Evolutionary conservation across 2,329 filamentous ascomycete genomes (phyloP).

Genomic region (Neophaeococcomyces aloes): DNA sequence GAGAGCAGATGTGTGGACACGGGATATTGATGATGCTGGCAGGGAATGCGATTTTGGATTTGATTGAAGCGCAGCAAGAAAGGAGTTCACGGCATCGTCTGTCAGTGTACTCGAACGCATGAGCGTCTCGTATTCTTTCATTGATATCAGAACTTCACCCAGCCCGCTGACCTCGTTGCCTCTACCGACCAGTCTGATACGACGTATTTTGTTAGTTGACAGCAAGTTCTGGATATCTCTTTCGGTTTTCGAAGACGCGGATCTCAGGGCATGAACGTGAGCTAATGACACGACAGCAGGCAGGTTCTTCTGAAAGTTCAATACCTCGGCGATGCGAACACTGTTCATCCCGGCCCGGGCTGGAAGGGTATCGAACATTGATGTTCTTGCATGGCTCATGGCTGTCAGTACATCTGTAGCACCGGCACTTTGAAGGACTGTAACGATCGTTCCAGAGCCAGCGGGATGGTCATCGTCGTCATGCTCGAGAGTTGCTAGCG

Average conservation of each 20-base stretch:
- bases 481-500: constrained; percentile 19
- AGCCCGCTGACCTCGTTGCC: constrained; percentile 46
- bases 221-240: constrained; percentile 47
- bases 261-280: constrained; percentile 49
- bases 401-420: constrained; percentile 43
- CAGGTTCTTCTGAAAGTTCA: constrained; percentile 45
- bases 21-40: constrained; percentile 34
- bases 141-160: constrained; percentile 48
- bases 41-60: constrained; percentile 40
- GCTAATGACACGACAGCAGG: constrained; percentile 50
- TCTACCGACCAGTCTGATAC: constrained; percentile 46
- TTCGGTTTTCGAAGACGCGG: constrained; percentile 48
- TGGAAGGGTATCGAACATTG: constrained; percentile 49
- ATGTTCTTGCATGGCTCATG: constrained; percentile 41
- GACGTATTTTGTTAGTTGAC: constrained; percentile 41
- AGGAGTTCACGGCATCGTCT: constrained; percentile 12
- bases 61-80: constrained; percentile 31
- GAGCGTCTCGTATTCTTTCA: constrained; percentile 41
- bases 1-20: constrained; percentile 39
- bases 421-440: constrained; percentile 37
- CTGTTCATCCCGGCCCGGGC: constrained; percentile 52
- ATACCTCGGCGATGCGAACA: constrained; percentile 47
- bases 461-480: constrained; percentile 31
- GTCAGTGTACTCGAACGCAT: constrained; percentile 26
- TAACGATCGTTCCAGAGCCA: constrained; percentile 42